Evolutionary conservation across 768 basidiomycete species (phyloP), one percentile per base, ranked within the genome.

Genomic region (Phaeotremella fagi): DNA sequence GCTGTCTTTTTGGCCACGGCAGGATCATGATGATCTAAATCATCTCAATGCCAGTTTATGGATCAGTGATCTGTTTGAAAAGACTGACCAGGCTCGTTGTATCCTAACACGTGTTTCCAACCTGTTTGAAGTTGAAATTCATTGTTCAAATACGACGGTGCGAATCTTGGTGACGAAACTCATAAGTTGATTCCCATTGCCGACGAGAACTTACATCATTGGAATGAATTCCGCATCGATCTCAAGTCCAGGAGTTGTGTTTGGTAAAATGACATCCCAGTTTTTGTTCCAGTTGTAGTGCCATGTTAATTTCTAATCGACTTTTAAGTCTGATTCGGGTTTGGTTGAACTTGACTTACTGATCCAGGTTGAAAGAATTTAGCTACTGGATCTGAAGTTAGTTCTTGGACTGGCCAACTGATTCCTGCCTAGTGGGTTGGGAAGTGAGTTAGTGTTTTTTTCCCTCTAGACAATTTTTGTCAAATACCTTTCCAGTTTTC

Each of bases 211-310:
- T 51, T 36, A 69, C 67, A 66, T 46, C 67, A 69, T 69, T 3
- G 67, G 67, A 0, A 69, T 54, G 38, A 69, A 69, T 33, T 69
- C 59, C n/a, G 59, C 67, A 14, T 54, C 37, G 31, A 66, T 61
- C 11, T 42, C 7, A 3, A 61, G 45, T 4, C 43, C 61, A 1
- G 46, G 35, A 26, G 51, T 43, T 1, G 63, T 55, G 11, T 63
- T 23, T 24, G 64, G 51, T 9, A 66, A 31, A 4, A 52, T 18
- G 9, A 43, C 31, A 36, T 57, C 42, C 50, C 54, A 69, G 44
- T 69, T 69, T 50, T 66, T 66, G 52, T 63, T 66, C 67, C 67
- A 69, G 31, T 69, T 63, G 48, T 62, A 69, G 41, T 70, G 68
- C 68, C 68, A 70, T 7, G 57, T 55, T 24, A 70, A 45, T 36